Conservation (phyloP, 345 rosid genomes). For the Capsella bursapastoris region DNA sequence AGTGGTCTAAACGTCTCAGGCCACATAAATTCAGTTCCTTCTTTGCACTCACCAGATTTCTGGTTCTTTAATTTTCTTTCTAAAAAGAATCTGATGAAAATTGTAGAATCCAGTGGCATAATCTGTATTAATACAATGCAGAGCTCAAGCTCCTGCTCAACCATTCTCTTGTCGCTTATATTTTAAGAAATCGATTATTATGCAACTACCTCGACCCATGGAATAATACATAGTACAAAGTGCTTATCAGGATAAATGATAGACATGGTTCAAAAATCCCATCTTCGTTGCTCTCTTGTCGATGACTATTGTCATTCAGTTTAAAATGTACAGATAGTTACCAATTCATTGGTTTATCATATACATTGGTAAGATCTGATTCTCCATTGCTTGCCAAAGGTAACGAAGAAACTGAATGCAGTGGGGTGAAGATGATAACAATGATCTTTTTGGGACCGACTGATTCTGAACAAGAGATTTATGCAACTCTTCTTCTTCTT, state of each 20-base stretch:
- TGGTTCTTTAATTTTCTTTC: not conserved
- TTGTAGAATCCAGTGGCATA: slow-evolving; percentile 30
- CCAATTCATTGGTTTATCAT: too few relatives aligned
- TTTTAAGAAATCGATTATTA: slow-evolving; percentile 13
- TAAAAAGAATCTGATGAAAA: slow-evolving; percentile 27
- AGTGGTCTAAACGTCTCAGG: slow-evolving; percentile 29
- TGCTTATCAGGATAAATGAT: not conserved
- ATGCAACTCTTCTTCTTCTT: too few relatives aligned
- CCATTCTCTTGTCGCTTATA: slow-evolving; percentile 10
- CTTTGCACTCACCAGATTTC: slow-evolving; percentile 28
- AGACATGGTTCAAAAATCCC: not conserved
- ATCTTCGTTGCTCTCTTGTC: not conserved
- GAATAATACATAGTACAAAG: not conserved
- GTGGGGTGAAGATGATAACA: too few relatives aligned
- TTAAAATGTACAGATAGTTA: too few relatives aligned
- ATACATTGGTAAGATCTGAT: too few relatives aligned
- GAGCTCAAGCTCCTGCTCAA: slow-evolving; percentile 42
- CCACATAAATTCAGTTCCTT: slow-evolving; percentile 28
- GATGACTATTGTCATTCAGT: too few relatives aligned
- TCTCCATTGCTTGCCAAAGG: too few relatives aligned
- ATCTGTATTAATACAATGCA: slow-evolving; percentile 33
- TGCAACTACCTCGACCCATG: not conserved
- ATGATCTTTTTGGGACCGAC: too few relatives aligned
- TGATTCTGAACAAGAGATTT: too few relatives aligned
- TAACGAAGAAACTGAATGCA: too few relatives aligned